Base-by-base conservation (phyloP, 345 rosid genomes). In the Gossypium stocksii region DNA sequence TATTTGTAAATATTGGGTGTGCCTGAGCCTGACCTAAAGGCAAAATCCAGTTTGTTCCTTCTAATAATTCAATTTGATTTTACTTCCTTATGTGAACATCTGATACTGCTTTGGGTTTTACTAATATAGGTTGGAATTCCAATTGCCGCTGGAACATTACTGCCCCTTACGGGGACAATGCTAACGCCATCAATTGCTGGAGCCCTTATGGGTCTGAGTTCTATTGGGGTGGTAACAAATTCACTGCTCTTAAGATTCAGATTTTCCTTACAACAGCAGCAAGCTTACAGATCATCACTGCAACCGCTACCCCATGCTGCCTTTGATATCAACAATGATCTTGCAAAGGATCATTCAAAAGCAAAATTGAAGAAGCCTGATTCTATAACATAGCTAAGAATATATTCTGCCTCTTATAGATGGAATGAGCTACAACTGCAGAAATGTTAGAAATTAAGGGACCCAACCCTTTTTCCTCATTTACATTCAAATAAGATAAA, bases 161-260 rank as follows among this genome's bases (percentile, higher is more conserved):
- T 94, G 53, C 98, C 98, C 7, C 2, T 89, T 25, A 90, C 93
- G 0, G 98, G 98, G 72, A 91, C 93, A 34, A 88, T 90, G 79
- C 86, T 94, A 75, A 94, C 97, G 60, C 98, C 98, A 68, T 94
- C 97, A 41, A 94, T 94, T 41, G 97, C 98, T 0, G 97, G 98
- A 71, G 98, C 91, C 49, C 95, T 92, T 12, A 94, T 94, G 98
- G 97, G 98, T 76, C 82, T 94, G 68, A 94, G 98, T 83, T 94
- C 98, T 19, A 78, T 94, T 0, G 98, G 98, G 7, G 98, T 92
- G 77, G 90, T 91, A 97, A 82, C 97, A 57, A 92, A 94, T 77
- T 94, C 98, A 10, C 77, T 94, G 83, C 88, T 91, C 69, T 74
- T 94, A 77, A 86, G 97, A 76, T 77, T 88, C 38, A 89, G 79